Percentiles rank a stretch among this genome's conserved stretches.
Conservation (phyloP, 2,329 filamentous ascomycete species). For the Canariomyces notabilis region DNA sequence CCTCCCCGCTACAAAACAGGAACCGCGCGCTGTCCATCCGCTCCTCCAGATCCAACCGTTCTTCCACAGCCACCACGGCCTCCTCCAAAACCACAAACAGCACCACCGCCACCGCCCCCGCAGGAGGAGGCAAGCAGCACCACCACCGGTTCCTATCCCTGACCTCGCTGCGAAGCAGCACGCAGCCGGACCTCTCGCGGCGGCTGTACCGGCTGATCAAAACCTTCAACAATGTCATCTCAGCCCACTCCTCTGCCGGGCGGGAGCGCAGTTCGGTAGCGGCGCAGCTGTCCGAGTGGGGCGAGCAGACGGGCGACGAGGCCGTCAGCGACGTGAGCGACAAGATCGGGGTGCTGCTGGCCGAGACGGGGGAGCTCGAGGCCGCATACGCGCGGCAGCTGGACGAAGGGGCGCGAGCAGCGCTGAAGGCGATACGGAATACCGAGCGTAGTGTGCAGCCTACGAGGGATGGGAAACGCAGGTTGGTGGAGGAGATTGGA, state of each 20-base stretch:
- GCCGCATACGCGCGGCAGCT: conserved; percentile 79
- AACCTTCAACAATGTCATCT: conserved; percentile 83
- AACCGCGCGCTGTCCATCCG: conserved; percentile 71
- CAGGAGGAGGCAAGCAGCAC: no score
- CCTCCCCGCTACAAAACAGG: conserved; percentile 39
- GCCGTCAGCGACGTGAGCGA: conserved; percentile 85
- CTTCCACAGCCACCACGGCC: conserved; percentile 32
- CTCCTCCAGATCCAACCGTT: conserved; percentile 47
- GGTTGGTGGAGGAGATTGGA: conserved; percentile 88
- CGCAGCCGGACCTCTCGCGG: conserved; percentile 83
- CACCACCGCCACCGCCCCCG: conserved; percentile 43
- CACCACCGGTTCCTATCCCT: conserved; percentile 57
- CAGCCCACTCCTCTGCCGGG: conserved; percentile 76
- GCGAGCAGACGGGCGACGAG: conserved; percentile 84
- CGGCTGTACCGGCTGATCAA: conserved; percentile 92
- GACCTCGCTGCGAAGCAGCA: conserved; percentile 75
- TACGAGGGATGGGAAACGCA: conserved; percentile 77
- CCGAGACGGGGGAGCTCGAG: conserved; percentile 92
- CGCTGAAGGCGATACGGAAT: conserved; percentile 90
- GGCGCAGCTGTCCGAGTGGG: conserved; percentile 92
- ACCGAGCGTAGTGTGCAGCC: conserved; percentile 95
- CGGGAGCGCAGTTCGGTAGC: conserved; percentile 82
- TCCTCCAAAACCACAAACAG: conserved; percentile 52
- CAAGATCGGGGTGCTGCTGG: conserved; percentile 88
- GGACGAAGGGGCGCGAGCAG: conserved; percentile 68